These are phyloP conservation scores for Dioscorea alata DNA, from an alignment of 106 monocot genomes.

Conservation along the genomic window DNA sequence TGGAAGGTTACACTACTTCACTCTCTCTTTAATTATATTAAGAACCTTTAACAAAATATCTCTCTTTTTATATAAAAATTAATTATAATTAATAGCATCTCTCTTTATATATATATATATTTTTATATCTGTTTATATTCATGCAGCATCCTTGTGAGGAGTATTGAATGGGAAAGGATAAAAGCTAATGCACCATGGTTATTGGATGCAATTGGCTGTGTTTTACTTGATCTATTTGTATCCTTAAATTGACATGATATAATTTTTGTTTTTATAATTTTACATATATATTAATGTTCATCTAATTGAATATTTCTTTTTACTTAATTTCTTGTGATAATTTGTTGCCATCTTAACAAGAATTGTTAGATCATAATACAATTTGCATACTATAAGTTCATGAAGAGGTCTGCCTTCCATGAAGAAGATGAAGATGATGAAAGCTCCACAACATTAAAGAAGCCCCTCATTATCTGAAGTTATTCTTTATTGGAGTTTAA, in stretches of 20 bases:
- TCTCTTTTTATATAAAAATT: background rate
- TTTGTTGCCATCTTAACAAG: background rate
- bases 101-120: too few species aligned
- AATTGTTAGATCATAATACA: slow-evolving; percentile 44
- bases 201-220: slow-evolving; percentile 58
- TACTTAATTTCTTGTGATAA: too few species aligned
- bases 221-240: slow-evolving; percentile 76
- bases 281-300: too few species aligned
- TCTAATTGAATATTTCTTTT: too few species aligned
- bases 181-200: slow-evolving; percentile 68
- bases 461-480: too few species aligned
- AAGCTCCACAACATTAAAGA: too few species aligned
- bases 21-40: background rate
- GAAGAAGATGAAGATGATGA: too few species aligned
- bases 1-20: slow-evolving; percentile 30
- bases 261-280: too few species aligned
- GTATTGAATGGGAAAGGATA: slow-evolving; percentile 50
- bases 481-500: too few species aligned
- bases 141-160: slow-evolving; percentile 65
- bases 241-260: slow-evolving; percentile 5
- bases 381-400: slow-evolving; percentile 50
- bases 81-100: too few species aligned
- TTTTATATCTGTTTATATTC: background rate
- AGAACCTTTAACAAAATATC: too few species aligned
- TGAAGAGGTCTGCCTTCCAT: slow-evolving; percentile 1